Evolutionary conservation across 2,329 filamentous ascomycete species (phyloP).

Genomic region (Colletotrichum chrysophilum): DNA sequence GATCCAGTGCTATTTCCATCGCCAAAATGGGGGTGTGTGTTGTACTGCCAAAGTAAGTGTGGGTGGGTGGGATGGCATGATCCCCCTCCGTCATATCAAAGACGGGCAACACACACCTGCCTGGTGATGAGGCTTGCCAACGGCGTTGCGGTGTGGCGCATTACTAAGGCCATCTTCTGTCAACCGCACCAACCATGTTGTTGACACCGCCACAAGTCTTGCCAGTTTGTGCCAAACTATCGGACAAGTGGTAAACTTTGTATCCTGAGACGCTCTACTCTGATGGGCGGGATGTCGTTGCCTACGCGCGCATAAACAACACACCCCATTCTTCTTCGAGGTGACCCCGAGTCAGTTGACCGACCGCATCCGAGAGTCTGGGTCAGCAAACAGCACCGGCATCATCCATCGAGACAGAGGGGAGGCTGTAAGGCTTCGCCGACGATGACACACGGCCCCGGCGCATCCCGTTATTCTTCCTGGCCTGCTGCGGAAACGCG

Average conservation of each 20-base stretch:
- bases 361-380: conserved; percentile 1
- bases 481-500: background rate
- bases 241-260: background rate
- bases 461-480: background rate
- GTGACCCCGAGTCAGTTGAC: background rate
- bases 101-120: background rate
- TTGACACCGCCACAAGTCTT: background rate
- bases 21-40: background rate
- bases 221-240: background rate
- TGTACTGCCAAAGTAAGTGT: background rate
- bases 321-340: background rate
- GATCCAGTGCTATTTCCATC: background rate
- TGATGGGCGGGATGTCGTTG: background rate
- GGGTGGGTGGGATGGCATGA: background rate
- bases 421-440: background rate
- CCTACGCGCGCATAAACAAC: background rate
- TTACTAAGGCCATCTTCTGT: conserved; percentile 9
- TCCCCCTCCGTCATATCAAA: background rate
- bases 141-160: conserved; percentile 4
- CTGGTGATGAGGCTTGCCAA: background rate
- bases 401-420: background rate
- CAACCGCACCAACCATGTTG: conserved; percentile 1
- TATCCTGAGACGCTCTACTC: background rate
- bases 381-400: background rate
- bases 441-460: background rate